Conservation (phyloP, 208 protist genomes). For the Trypanosoma brucei region DNA sequence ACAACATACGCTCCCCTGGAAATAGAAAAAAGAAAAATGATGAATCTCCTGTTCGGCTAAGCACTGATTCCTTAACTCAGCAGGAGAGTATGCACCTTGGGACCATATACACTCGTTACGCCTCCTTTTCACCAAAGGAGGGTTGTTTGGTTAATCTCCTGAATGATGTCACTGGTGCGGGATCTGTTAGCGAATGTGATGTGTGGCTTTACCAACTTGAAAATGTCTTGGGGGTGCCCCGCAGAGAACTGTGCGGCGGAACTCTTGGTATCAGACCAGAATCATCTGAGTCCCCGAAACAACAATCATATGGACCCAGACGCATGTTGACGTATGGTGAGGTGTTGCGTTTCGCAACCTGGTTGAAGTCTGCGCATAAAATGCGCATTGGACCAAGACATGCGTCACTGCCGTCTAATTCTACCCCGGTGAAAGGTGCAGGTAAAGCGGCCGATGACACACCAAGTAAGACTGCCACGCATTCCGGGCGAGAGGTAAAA, state of each 20-base stretch:
- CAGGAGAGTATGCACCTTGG: not conserved
- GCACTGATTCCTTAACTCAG: not conserved
- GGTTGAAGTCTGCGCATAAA: conserved; percentile 15
- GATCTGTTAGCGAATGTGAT: conserved; percentile 1
- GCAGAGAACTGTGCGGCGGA: conserved; percentile 4
- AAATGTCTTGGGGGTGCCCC: conserved; percentile 7
- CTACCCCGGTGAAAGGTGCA: not conserved
- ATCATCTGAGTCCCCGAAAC: not conserved
- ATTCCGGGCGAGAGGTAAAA: not conserved
- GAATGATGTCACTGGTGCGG: conserved; percentile 2
- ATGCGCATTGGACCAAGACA: not conserved
- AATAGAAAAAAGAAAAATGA: not conserved
- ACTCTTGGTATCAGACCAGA: not conserved
- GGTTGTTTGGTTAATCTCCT: conserved; percentile 11
- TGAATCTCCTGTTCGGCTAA: no score
- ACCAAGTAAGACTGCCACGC: not conserved
- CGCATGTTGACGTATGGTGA: conserved; percentile 20
- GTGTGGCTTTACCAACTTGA: conserved; percentile 6
- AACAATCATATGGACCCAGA: not conserved
- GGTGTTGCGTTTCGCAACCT: conserved; percentile 6
- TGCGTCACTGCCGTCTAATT: not conserved
- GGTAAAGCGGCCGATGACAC: not conserved
- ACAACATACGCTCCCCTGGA: not conserved
- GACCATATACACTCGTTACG: not conserved
- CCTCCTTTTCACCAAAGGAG: not conserved